Conservation (phyloP, 2,329 filamentous ascomycete genomes). For the Aspergillus udagawae region DNA sequence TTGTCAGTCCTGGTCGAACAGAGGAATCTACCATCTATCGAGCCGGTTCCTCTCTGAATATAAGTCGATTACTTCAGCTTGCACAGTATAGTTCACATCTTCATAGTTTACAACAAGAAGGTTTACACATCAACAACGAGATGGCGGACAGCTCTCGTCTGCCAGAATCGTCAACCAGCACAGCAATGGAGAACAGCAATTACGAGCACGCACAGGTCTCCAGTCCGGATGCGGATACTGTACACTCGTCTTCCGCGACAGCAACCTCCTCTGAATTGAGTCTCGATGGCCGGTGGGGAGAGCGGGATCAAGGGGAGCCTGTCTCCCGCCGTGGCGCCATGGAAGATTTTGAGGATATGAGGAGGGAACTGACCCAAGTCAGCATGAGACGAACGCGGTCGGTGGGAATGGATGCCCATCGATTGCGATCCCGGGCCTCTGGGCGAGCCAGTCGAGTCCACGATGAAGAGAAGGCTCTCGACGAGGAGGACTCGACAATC, state of each 20-base stretch:
- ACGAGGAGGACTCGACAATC: constrained; percentile 27
- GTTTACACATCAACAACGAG: background rate
- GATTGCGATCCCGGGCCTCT: constrained; percentile 22
- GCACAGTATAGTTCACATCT: background rate
- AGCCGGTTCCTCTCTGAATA: background rate
- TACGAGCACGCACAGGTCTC: background rate
- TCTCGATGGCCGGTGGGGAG: constrained; percentile 58
- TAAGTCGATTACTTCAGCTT: background rate
- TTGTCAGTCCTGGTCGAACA: background rate
- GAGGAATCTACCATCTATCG: background rate
- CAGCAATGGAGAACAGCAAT: constrained; percentile 2
- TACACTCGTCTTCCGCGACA: background rate
- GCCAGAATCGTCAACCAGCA: constrained; percentile 4
- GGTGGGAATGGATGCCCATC: constrained; percentile 23
- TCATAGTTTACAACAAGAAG: background rate
- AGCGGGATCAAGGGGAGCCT: constrained; percentile 54
- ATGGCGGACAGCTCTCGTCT: constrained; percentile 10
- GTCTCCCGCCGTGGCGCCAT: constrained; percentile 52
- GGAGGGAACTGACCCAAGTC: constrained; percentile 52
- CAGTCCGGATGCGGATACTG: background rate
- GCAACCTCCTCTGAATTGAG: constrained; percentile 10
- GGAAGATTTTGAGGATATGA: constrained; percentile 57
- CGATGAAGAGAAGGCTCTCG: constrained; percentile 47
- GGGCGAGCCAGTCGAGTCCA: constrained; percentile 23
- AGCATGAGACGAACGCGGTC: constrained; percentile 41